Base-by-base conservation (phyloP, 805 yeast genomes). In the Pichia ethanolica region DNA sequence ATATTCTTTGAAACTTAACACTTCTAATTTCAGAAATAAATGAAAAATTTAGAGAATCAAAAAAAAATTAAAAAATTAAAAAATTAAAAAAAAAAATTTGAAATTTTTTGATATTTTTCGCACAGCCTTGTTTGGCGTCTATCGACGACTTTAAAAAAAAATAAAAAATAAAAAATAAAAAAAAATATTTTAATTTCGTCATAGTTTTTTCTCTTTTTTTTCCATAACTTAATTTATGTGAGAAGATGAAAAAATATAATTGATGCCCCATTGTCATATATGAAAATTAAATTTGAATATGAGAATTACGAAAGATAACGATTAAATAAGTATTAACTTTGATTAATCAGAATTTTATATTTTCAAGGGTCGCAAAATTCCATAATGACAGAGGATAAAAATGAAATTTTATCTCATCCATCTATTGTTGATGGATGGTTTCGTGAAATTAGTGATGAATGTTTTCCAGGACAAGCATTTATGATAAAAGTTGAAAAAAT, bases 381-480 rank as follows among this genome's bases (percentile, higher is more conserved):
- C 20, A 20, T 20, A 30, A 30, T 38, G 41, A 5, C 28, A 28
- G 45, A 7, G n/a, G 13, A 26, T 6, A 20, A 33, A 10, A n/a
- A 14, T 36, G 45, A 35, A 47, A 20, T 20, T 20, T 25, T 49
- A 49, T 63, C 78, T 35, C 81, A 77, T 66, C 79, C 79, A 14
- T 60, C 75, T 5, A 69, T 77, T 54, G 69, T 73, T 47, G 77
- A 81, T 58, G 86, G 86, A 8, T 89, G 97, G 97, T 89, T 89
- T 67, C 75, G 79, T 57, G 97, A 89, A 63, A 71, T 75, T 33
- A 78, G 79, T 36, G 86, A 81, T 45, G 79, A 79, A 44, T 69
- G 74, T 51, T 89, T 89, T 69, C 95, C 95, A 0, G 97, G 97
- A 35, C 97, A 89, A 68, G 85, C 89, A 5, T 79, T 90, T 63